Evolutionary conservation across 2,329 filamentous ascomycete genomes (phyloP), one percentile per base, ranked within the genome.

Genomic region (Microcera coccophila): DNA sequence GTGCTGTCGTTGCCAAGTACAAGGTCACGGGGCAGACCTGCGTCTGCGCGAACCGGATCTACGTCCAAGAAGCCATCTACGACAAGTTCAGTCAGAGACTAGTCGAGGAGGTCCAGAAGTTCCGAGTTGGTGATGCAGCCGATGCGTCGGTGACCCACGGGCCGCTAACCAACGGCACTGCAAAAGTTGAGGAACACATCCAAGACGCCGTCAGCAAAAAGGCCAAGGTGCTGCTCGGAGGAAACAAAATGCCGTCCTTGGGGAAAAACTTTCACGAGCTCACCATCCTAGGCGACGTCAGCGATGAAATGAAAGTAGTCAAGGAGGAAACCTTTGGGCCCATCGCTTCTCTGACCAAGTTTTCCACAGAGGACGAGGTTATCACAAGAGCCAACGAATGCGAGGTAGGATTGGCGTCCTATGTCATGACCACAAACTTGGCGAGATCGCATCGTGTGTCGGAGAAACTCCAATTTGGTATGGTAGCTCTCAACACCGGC

Each of bases 261-360:
- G 85, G 84, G 5, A 62, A 70, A 10, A 85, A 86, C 62, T 89
- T 87, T 69, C 87, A 79, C 66, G 74, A 84, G 58, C 82, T 81
- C 2, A 86, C 82, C 0, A 76, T 86, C 42, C 73, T 87, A 31
- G 73, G 73, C 0, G 74, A 75, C 4, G 77, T 81, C 48, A 69
- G 69, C 47, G 74, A 81, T 26, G 79, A 55, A 59, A 86, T 86
- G 83, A 64, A 72, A 40, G 66, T 86, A 36, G 74, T 79, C 15
- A 68, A 69, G 2, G 82, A 86, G 55, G 33, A 35, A 16, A 35
- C 17, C 5, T 35, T 35, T 35, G 33, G 33, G 8, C 33, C 33
- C 4, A 8, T 35, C 18, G 33, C 33, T 7, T 15, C 33, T 9
- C 18, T 35, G 8, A 82, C 85, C 68, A 69, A 73, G 18, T 86